phyloP scores from a whole-genome alignment of 2,329 filamentous ascomycete species.

The Calonectria hongkongensis region DNA sequence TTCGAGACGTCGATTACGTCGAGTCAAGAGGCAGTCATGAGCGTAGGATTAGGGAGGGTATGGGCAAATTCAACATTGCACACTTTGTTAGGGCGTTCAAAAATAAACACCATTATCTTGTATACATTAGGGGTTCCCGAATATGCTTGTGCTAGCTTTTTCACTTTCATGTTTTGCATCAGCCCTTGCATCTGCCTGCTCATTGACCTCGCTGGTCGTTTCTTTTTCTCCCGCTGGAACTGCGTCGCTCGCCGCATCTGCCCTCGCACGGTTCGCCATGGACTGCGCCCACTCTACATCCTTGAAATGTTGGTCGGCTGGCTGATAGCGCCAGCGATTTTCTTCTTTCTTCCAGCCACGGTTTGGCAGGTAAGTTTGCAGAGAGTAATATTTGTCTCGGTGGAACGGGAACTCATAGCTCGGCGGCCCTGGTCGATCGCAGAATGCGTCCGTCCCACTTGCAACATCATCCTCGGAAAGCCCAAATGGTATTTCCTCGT shows the following conservation, averaged over 20 bases:
- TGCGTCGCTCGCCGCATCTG: not conserved
- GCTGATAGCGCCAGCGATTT: constrained; percentile 19
- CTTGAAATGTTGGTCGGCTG: constrained; percentile 11
- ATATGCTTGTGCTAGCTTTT: not conserved
- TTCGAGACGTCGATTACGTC: too few relatives aligned
- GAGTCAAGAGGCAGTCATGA: too few relatives aligned
- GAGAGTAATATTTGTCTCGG: constrained; percentile 3
- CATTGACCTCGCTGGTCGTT: not conserved
- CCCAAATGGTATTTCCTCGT: not conserved
- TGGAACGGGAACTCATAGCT: constrained; percentile 18
- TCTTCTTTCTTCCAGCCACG: constrained; percentile 5
- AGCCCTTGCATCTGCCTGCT: not conserved
- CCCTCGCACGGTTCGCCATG: constrained; percentile 1
- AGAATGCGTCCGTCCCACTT: constrained; percentile 4
- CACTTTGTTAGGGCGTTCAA: not conserved
- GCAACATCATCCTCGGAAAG: not conserved
- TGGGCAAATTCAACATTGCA: not conserved
- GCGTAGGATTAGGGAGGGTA: too few relatives aligned
- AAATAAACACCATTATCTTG: not conserved
- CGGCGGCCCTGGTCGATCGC: not conserved
- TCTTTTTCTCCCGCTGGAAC: not conserved
- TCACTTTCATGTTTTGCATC: not conserved
- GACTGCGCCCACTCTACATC: constrained; percentile 11
- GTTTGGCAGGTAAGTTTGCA: constrained; percentile 19
- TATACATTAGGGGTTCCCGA: not conserved